These are phyloP conservation scores for Thalassia testudinum DNA, from an alignment of 116 monocot species.

Conservation along the genomic window DNA sequence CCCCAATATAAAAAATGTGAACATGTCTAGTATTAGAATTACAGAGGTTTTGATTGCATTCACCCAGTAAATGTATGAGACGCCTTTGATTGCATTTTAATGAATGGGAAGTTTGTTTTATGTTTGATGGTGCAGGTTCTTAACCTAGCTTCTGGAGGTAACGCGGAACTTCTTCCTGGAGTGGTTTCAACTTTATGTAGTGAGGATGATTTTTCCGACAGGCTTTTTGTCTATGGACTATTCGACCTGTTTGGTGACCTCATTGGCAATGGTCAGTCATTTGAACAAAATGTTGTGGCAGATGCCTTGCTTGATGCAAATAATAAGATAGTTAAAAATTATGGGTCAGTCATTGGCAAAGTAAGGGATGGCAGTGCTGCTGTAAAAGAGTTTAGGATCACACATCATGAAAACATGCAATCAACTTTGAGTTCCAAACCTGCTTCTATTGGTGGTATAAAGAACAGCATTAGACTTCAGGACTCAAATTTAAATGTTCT, in stretches of 20 bases:
- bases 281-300: conserved; percentile 18
- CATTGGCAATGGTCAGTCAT: conserved; percentile 32
- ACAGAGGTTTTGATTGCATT: no score
- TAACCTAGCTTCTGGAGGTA: conserved; percentile 10
- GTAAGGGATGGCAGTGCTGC: no score
- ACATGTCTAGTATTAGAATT: no score
- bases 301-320: conserved; percentile 10
- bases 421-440: background rate
- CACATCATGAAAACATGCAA: no score
- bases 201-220: conserved; percentile 9
- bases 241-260: conserved; percentile 76
- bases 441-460: background rate
- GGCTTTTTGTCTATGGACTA: conserved; percentile 35
- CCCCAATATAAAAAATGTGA: no score
- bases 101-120: no score
- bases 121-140: no score
- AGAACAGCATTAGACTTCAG: conserved; percentile 1
- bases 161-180: conserved; percentile 15
- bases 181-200: conserved; percentile 6
- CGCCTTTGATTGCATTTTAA: no score
- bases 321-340: conserved; percentile 9
- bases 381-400: no score
- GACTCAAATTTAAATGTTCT: conserved; percentile 24
- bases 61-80: no score
- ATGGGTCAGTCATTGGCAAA: conserved; percentile 4